These are phyloP conservation scores for Penicillium sp. DNA, from an alignment of 2,329 filamentous ascomycete genomes.

Conservation along the genomic window DNA sequence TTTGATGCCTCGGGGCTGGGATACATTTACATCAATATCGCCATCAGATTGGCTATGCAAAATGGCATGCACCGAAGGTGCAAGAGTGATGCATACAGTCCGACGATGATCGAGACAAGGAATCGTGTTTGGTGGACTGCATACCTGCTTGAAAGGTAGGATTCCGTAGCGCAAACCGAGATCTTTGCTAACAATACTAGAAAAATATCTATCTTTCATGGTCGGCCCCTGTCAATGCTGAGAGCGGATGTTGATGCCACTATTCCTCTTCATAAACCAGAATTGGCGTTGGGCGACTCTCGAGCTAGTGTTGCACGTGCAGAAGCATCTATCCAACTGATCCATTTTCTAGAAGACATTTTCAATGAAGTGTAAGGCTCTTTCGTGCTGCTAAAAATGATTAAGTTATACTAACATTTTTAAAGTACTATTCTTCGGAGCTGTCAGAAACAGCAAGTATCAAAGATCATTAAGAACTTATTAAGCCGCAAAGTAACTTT, in stretches of 20 bases:
- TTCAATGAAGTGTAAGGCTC: conserved; percentile 21
- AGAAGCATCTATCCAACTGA: conserved; percentile 31
- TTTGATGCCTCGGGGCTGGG: conserved; percentile 54
- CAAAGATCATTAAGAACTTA: conserved; percentile 8
- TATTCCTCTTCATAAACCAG: conserved; percentile 33
- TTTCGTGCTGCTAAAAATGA: not conserved
- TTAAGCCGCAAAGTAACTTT: conserved; percentile 7
- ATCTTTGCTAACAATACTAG: conserved; percentile 24
- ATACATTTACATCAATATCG: conserved; percentile 54
- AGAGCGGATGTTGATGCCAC: conserved; percentile 54
- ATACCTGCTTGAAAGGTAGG: conserved; percentile 53
- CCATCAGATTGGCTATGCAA: conserved; percentile 54
- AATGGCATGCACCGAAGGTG: conserved; percentile 57
- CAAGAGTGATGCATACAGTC: conserved; percentile 43
- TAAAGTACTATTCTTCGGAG: conserved; percentile 17
- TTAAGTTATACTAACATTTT: conserved; percentile 11
- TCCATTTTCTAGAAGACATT: conserved; percentile 20
- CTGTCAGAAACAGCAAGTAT: conserved; percentile 10
- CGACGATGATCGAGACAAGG: conserved; percentile 46
- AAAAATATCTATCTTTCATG: conserved; percentile 54
- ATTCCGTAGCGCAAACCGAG: not conserved
- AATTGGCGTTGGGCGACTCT: conserved; percentile 19
- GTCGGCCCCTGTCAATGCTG: conserved; percentile 51
- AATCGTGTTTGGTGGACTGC: conserved; percentile 57
- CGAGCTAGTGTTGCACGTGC: conserved; percentile 39